Evolutionary conservation across 257 asterid species (phyloP), one percentile per base, ranked within the genome.

Genomic region (Solanum virginianum): DNA sequence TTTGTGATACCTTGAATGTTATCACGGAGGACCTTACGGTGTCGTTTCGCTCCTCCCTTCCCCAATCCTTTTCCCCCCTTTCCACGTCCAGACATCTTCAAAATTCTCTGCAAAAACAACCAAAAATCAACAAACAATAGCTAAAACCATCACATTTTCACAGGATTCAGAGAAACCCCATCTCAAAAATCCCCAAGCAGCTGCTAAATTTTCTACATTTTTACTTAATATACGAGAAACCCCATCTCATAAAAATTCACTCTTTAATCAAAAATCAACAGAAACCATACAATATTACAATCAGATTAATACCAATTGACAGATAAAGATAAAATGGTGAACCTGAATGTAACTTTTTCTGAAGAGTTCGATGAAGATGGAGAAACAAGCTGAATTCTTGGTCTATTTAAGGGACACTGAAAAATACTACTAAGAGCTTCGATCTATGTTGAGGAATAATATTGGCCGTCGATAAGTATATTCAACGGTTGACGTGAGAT

Each of bases 11-110:
- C 80, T 6, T 72, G 80, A 0, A 72, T 72, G 4, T 72, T 72
- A 20, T 72, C 80, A 2, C 80, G n/a, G 1, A 72, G 7, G 0
- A 72, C 80, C 4, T 72, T 72, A 1, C 80, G n/a, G 12, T 72
- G 80, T 36, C 80, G 12, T 36, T 72, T 72, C 0, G 80, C 80
- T 45, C 80, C 80, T 72, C 80, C 80, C 3, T 72, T 72, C 1
- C 80, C 80, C 20, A 72, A 72, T 43, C 80, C 80, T 45, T 72
- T 72, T 10, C 80, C 80, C 45, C 80, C 80, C 0, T 72, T 72
- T 0, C 80, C 80, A 68, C 90, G 88, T 0, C 90, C 90, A 1
- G 90, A 88, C 90, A 88, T 88, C 63, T 70, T 81, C 81, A 11
- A 71, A 32, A 32, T 43, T 43, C 18, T 4, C 85, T 82, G 80